A percentile compares a stretch with the other conserved stretches of the same genome.
phyloP scores from a whole-genome alignment of 768 basidiomycete genomes.

The Hericium erinaceus region DNA sequence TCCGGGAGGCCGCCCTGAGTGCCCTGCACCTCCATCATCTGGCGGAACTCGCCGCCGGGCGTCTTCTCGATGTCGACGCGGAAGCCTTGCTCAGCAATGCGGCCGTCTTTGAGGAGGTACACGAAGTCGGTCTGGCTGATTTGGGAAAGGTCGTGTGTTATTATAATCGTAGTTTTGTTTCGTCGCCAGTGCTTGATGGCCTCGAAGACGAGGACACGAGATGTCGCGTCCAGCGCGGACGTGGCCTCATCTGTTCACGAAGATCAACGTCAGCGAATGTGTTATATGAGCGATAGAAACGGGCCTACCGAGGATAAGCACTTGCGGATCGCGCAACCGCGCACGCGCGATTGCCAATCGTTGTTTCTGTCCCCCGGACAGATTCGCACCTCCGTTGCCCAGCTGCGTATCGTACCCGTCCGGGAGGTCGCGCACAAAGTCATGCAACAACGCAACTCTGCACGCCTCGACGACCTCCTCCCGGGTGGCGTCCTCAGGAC shows the following conservation, averaged over 20 bases:
- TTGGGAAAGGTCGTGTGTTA: slow-evolving; percentile 91
- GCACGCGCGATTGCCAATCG: slow-evolving; percentile 85
- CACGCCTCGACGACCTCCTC: slow-evolving; percentile 77
- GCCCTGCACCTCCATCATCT: slow-evolving; percentile 53
- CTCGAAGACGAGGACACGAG: slow-evolving; percentile 77
- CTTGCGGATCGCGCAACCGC: slow-evolving; percentile 72
- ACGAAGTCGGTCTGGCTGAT: slow-evolving; percentile 74
- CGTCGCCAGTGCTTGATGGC: slow-evolving; percentile 59
- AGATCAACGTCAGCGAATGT: neutral
- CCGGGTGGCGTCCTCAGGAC: slow-evolving; percentile 43
- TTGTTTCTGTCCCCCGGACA: slow-evolving; percentile 92
- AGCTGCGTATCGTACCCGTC: slow-evolving; percentile 81
- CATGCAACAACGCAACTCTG: slow-evolving; percentile 75
- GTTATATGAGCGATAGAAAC: neutral
- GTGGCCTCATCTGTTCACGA: slow-evolving; percentile 62
- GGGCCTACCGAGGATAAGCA: slow-evolving; percentile 80
- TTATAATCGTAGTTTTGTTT: slow-evolving; percentile 84
- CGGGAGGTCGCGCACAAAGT: slow-evolving; percentile 78
- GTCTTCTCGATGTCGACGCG: slow-evolving; percentile 63
- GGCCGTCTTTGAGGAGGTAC: slow-evolving; percentile 80
- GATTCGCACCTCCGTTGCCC: slow-evolving; percentile 61
- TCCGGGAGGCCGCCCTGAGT: slow-evolving; percentile 42
- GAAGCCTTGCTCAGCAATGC: slow-evolving; percentile 82
- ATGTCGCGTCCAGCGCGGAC: slow-evolving; percentile 77
- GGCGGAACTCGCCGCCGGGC: slow-evolving; percentile 55